Base-by-base conservation (phyloP, 1,284 basidiomycete species). In the Marasmius sp. region DNA sequence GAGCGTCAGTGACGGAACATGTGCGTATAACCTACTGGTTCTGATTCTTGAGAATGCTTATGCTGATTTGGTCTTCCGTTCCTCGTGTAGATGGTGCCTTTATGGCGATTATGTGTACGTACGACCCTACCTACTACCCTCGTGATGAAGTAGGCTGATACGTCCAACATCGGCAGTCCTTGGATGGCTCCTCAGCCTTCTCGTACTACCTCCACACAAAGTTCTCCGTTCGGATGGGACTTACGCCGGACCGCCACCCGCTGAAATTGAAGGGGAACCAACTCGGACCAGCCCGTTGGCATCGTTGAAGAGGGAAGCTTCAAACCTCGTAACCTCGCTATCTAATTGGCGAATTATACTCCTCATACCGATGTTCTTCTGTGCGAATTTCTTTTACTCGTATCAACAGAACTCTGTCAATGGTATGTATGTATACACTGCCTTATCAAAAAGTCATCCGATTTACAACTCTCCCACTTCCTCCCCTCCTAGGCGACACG, bases 351-450 rank as follows among this genome's bases (percentile, higher is more conserved):
- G 65, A n/a, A 70, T 71, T 45, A 57, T 69, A 53, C 60, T 68
- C 18, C 66, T 72, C 49, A 68, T 71, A 47, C 70, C 71, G n/a
- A 67, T 67, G 20, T 72, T 72, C 62, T 71, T 71, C 62, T 72
- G 70, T 47, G 70, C 70, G 51, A 71, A 71, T 43, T 72, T 71
- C 57, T 71, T 70, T 61, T 72, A 72, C 56, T 71, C 70, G 11
- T 72, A 72, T 58, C 69, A 71, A 48, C 69, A 71, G 34, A 72
- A 71, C 54, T 66, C 57, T 12, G 70, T 71, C 20, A 71, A 71
- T 41, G 70, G 69, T 70, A 49, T 34, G 58, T 50, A 9, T 50
- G 27, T 45, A 6, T n/a, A n/a, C n/a, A n/a, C n/a, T n/a, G n/a
- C n/a, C n/a, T n/a, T n/a, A n/a, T n/a, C n/a, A n/a, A n/a, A n/a